Evolutionary conservation across 2,329 filamentous ascomycete species (phyloP).

Genomic region (Colletotrichum paranaense): DNA sequence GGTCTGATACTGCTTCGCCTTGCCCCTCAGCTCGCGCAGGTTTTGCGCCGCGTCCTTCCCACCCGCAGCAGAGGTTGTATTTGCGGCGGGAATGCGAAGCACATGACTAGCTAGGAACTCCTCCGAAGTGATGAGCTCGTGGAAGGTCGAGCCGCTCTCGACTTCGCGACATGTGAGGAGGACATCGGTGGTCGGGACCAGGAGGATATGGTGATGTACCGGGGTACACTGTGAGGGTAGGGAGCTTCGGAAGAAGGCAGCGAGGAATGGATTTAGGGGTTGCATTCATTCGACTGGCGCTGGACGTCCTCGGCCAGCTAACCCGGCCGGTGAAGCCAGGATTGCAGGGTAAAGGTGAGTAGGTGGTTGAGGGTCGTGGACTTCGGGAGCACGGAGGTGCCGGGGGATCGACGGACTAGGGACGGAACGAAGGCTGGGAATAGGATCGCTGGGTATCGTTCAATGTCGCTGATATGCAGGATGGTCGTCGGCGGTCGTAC

Average conservation of each 20-base stretch:
- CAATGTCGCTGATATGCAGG: background rate
- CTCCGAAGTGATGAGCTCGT: slow-evolving; percentile 87
- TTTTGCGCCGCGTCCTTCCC: slow-evolving; percentile 70
- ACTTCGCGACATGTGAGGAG: slow-evolving; percentile 89
- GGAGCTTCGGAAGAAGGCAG: slow-evolving; percentile 98
- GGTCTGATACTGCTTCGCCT: slow-evolving; percentile 94
- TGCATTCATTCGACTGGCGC: slow-evolving; percentile 70
- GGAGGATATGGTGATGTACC: slow-evolving; percentile 89
- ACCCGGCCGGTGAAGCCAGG: slow-evolving; percentile 34
- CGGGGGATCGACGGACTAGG: slow-evolving; percentile 11
- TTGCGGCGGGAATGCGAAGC: slow-evolving; percentile 75
- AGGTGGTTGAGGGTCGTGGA: slow-evolving; percentile 1
- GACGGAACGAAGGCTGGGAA: background rate
- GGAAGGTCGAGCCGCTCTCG: slow-evolving; percentile 81
- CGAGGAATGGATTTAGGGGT: slow-evolving; percentile 98
- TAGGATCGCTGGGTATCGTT: background rate
- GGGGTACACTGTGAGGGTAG: slow-evolving; percentile 92
- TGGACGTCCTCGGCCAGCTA: slow-evolving; percentile 35
- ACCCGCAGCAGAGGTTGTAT: slow-evolving; percentile 58
- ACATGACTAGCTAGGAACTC: slow-evolving; percentile 98
- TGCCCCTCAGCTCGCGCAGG: slow-evolving; percentile 87
- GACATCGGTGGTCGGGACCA: slow-evolving; percentile 93
- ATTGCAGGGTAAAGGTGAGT: slow-evolving; percentile 27
- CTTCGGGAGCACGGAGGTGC: slow-evolving; percentile 14
- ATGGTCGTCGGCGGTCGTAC: background rate